Evolutionary conservation across 768 basidiomycete species (phyloP).

Genomic region (Naematelia encephala): DNA sequence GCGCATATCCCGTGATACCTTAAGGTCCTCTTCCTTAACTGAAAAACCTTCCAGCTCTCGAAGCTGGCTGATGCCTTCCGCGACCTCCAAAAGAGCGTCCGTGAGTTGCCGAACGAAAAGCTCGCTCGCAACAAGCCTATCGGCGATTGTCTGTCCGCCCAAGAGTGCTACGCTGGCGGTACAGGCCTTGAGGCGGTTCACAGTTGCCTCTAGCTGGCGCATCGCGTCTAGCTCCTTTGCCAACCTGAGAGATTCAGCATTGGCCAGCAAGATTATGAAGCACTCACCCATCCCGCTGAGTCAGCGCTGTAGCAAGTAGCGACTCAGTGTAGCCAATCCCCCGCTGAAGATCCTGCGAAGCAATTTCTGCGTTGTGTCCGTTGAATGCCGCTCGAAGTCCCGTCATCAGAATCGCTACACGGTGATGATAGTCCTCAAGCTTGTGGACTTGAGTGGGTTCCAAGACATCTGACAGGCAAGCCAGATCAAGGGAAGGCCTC

Average conservation of each 20-base stretch:
- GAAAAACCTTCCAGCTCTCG: conserved; percentile 27
- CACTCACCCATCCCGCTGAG: conserved; percentile 63
- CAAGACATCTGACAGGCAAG: conserved; percentile 9
- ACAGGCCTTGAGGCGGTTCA: conserved; percentile 5
- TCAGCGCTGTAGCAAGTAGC: conserved; percentile 65
- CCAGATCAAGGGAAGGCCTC: conserved; percentile 16
- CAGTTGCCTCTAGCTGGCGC: conserved; percentile 4
- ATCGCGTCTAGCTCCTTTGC: conserved; percentile 6
- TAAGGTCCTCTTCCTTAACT: conserved; percentile 13
- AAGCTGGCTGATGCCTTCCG: conserved; percentile 28
- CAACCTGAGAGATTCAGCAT: conserved; percentile 8
- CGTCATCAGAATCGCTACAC: conserved; percentile 65
- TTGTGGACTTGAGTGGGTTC: conserved; percentile 10
- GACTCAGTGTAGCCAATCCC: conserved; percentile 76
- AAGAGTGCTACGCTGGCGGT: conserved; percentile 2
- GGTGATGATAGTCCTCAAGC: conserved; percentile 47
- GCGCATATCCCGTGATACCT: conserved; percentile 16
- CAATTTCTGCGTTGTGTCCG: conserved; percentile 74
- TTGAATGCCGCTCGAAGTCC: conserved; percentile 62
- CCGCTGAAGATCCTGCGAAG: conserved; percentile 80
- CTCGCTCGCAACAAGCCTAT: conserved; percentile 4
- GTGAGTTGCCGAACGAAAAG: conserved; percentile 4
- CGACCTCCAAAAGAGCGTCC: conserved; percentile 21
- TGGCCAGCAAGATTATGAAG: not conserved
- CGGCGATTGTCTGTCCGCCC: conserved; percentile 12